Percentiles rank a stretch among this genome's conserved stretches.
phyloP scores from a whole-genome alignment of 1,284 basidiomycete genomes.

The Chalciporus sp. region DNA sequence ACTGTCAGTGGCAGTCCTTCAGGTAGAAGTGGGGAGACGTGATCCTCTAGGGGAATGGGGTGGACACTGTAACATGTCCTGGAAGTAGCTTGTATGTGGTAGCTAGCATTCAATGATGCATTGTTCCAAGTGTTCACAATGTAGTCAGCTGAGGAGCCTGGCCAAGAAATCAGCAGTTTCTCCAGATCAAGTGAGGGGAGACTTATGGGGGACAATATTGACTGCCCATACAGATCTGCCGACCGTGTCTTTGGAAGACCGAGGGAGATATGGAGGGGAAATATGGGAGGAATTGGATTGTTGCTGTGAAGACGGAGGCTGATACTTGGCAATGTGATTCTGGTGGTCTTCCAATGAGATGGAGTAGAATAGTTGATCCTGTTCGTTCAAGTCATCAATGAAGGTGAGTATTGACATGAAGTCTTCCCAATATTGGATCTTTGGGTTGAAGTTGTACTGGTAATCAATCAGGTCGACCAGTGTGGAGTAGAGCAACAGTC shows the following conservation, averaged over 20 bases:
- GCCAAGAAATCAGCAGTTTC: too few species aligned
- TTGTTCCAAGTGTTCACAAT: background rate
- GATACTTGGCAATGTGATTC: background rate
- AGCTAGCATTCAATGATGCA: background rate
- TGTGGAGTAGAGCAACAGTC: background rate
- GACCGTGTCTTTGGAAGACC: too few species aligned
- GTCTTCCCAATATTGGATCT: constrained; percentile 1
- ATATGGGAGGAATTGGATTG: too few species aligned
- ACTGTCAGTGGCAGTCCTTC: background rate
- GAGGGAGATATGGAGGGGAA: too few species aligned
- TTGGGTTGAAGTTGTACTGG: background rate
- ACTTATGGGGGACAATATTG: background rate
- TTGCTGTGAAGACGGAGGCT: too few species aligned
- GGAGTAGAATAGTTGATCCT: background rate
- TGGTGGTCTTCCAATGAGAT: background rate
- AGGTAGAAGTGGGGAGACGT: background rate
- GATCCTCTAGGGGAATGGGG: background rate
- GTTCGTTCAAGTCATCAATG: background rate
- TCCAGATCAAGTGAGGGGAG: too few species aligned
- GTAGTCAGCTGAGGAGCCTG: background rate
- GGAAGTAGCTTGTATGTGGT: background rate
- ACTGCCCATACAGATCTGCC: too few species aligned
- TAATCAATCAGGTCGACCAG: background rate
- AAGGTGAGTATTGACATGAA: background rate
- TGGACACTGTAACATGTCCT: background rate